Percentiles rank a stretch among this genome's conserved stretches.
phyloP scores from a whole-genome alignment of 257 asterid species.

The Fraxinus anomala region DNA sequence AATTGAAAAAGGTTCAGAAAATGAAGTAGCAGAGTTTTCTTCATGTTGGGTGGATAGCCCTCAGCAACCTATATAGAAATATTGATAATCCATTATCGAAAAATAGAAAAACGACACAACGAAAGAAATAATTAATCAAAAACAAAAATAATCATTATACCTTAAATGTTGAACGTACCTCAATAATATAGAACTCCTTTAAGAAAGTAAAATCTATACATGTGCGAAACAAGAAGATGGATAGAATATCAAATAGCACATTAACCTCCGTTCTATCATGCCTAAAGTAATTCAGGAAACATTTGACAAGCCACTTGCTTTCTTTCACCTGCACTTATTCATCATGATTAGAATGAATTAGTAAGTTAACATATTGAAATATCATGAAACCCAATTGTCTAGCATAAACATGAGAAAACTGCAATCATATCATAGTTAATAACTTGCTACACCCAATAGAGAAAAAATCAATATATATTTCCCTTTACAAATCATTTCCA shows the following conservation, averaged over 20 bases:
- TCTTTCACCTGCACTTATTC: conserved; percentile 80
- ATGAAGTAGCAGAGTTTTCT: conserved; percentile 85
- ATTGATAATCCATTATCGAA: conserved; percentile 20
- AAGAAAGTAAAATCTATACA: conserved; percentile 96
- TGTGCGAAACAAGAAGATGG: conserved; percentile 83
- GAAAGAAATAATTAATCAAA: conserved; percentile 16
- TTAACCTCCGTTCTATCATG: conserved; percentile 87
- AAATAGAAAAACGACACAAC: neutral
- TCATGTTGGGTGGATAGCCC: conserved; percentile 88
- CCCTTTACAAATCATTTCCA: neutral
- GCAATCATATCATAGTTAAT: neutral
- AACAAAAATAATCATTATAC: conserved; percentile 15
- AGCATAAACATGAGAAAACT: neutral
- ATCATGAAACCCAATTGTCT: neutral
- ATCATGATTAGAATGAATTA: conserved; percentile 24
- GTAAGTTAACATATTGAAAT: conserved; percentile 19
- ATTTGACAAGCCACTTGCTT: conserved; percentile 99
- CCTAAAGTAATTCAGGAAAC: conserved; percentile 88
- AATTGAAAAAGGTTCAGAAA: conserved; percentile 86
- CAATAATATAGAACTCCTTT: conserved; percentile 95
- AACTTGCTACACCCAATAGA: neutral
- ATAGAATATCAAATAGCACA: conserved; percentile 87
- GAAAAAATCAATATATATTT: neutral
- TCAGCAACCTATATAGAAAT: conserved; percentile 76
- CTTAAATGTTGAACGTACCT: conserved; percentile 51